These are phyloP conservation scores for Septoria linicola DNA, from an alignment of 2,329 filamentous ascomycete species.

Conservation along the genomic window DNA sequence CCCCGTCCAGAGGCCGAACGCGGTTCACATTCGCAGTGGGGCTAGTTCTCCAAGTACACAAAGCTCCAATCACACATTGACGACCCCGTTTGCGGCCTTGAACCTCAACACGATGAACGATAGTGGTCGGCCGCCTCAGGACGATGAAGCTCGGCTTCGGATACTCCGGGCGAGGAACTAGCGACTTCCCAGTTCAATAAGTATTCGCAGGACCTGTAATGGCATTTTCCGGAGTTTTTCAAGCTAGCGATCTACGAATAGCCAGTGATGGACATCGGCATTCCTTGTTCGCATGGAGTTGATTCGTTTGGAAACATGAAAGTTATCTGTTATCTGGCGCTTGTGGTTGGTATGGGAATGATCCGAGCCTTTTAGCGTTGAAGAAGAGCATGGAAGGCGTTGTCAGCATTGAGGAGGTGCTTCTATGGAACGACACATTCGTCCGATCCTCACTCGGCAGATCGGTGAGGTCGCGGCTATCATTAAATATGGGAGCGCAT, in stretches of 20 bases:
- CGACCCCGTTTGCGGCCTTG: constrained; percentile 16
- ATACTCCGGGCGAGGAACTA: constrained; percentile 32
- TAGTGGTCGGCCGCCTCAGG: constrained; percentile 10
- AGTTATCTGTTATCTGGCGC: too few relatives aligned
- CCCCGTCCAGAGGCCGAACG: constrained; percentile 31
- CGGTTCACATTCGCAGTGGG: constrained; percentile 31
- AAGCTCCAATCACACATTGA: constrained; percentile 24
- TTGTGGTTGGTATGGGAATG: too few relatives aligned
- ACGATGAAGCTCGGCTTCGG: constrained; percentile 24
- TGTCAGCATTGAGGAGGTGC: too few relatives aligned
- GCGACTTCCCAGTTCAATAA: constrained; percentile 3
- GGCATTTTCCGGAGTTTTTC: too few relatives aligned
- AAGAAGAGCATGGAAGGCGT: too few relatives aligned
- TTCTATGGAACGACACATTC: too few relatives aligned
- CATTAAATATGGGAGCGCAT: too few relatives aligned
- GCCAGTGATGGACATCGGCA: not conserved
- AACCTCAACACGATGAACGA: constrained; percentile 10
- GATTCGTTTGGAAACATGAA: too few relatives aligned
- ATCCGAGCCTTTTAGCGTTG: too few relatives aligned
- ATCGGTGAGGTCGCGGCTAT: too few relatives aligned
- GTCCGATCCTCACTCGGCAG: too few relatives aligned
- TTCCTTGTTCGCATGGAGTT: not conserved
- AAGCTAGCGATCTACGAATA: too few relatives aligned
- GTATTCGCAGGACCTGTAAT: not conserved
- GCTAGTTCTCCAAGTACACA: constrained; percentile 28